Percentiles rank a stretch among this genome's conserved stretches.
These are phyloP conservation scores for Ophiostoma piceae DNA, from an alignment of 2,329 filamentous ascomycete species.

Conservation along the genomic window DNA sequence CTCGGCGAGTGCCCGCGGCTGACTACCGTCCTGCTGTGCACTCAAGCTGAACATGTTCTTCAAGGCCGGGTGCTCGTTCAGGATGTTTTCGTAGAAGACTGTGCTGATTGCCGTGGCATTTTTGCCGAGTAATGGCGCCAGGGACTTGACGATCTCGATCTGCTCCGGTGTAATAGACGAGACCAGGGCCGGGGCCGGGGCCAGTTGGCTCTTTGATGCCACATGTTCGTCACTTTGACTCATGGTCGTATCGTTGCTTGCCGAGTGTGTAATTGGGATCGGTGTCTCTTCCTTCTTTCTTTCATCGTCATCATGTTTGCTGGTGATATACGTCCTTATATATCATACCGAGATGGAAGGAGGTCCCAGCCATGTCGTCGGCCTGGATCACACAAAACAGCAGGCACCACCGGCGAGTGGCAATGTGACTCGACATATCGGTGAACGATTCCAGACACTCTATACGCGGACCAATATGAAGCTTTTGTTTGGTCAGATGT, in stretches of 20 bases:
- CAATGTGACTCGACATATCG: not conserved
- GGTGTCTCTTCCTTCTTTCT: not conserved
- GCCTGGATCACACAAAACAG: not conserved
- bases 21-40: conserved; percentile 60
- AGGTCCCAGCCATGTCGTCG: not conserved
- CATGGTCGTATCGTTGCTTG: not conserved
- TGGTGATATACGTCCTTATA: not conserved
- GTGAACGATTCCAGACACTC: not conserved
- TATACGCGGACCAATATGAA: not conserved
- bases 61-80: conserved; percentile 58
- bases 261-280: not conserved
- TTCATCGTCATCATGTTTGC: not conserved
- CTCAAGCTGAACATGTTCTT: conserved; percentile 66
- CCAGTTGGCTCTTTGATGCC: no score
- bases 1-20: conserved; percentile 63
- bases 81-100: conserved; percentile 66
- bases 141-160: conserved; percentile 68
- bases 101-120: conserved; percentile 66
- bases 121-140: conserved; percentile 64
- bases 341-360: not conserved
- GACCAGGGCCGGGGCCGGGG: not conserved
- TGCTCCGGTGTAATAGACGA: conserved; percentile 55
- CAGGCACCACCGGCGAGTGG: not conserved
- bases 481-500: not conserved
- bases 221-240: not conserved